Percentiles rank a stretch among this genome's conserved stretches.
Conservation (phyloP, 176 grass and related monocot species). For the Eremochloa ophiuroides region DNA sequence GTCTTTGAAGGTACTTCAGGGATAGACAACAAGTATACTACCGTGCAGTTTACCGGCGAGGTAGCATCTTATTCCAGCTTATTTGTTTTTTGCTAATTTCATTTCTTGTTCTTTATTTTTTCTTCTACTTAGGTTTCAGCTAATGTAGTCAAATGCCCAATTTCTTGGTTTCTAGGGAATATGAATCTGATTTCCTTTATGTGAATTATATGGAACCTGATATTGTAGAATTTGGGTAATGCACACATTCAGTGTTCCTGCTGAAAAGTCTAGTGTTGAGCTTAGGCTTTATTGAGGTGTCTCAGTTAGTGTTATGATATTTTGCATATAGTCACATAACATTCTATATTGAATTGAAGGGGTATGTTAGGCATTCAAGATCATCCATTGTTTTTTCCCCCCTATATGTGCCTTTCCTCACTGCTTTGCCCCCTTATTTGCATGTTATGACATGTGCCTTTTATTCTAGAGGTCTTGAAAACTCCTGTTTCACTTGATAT, state of each 20-base stretch:
- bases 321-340: neutral
- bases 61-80: conserved; percentile 10
- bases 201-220: conserved; percentile 13
- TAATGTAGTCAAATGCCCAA: neutral
- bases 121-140: neutral
- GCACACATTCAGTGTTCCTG: neutral
- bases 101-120: neutral
- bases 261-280: neutral
- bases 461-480: conserved; percentile 73
- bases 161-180: neutral
- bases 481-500: conserved; percentile 98
- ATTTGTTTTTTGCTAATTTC: conserved; percentile 10
- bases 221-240: neutral
- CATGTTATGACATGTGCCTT: conserved; percentile 43
- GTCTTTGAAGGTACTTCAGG: conserved; percentile 97
- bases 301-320: neutral
- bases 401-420: neutral
- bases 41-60: conserved; percentile 92
- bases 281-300: neutral
- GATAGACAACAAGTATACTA: conserved; percentile 93
- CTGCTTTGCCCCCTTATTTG: neutral
- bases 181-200: neutral
- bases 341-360: neutral
- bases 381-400: neutral
- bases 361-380: neutral